Evolutionary conservation across 2,329 filamentous ascomycete species (phyloP), one percentile per base, ranked within the genome.

Genomic region (Phialophora macrospora): DNA sequence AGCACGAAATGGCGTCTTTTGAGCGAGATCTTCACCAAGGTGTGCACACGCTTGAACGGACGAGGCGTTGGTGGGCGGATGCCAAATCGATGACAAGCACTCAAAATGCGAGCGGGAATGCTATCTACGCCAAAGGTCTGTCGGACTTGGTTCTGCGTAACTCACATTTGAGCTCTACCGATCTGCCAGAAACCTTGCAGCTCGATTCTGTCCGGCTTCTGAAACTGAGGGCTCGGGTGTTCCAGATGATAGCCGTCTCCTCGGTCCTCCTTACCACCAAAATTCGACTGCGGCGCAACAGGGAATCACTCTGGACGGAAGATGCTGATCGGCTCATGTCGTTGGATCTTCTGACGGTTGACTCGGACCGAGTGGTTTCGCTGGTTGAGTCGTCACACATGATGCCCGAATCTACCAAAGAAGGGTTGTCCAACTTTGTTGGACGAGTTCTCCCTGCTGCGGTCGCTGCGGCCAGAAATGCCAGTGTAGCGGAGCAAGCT

Each of bases 191-290:
- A 71, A 89, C 87, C 0, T 78, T 89, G 11, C 77, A 81, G 30
- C 79, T 88, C 4, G 87, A 89, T 70, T 75, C 79, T 38, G 76
- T 80, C 11, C 83, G 87, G 30, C 77, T 89, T 22, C 78, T 79
- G 12, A 78, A 79, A 44, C 79, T 88, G 52, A 83, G 86, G 59
- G 79, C 81, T 60, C 81, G 83, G 49, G 80, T 82, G 1, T 81
- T 87, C 64, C 82, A 85, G 62, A 84, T 88, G 66, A 83, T 85
- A 2, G 85, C 85, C 12, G 84, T 87, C 30, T 85, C 85, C 30
- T 84, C 86, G 5, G 86, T 89, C 60, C 77, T 89, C 2, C 79
- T 89, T 41, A 88, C 85, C 0, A 86, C 87, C 8, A 89, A 89
- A 77, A 89, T 88, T 65, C 77, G 88, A 3, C 82, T 89, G 34